Evolutionary conservation across 148 eudicot species (phyloP).

Genomic region (Simmondsia chinensis): DNA sequence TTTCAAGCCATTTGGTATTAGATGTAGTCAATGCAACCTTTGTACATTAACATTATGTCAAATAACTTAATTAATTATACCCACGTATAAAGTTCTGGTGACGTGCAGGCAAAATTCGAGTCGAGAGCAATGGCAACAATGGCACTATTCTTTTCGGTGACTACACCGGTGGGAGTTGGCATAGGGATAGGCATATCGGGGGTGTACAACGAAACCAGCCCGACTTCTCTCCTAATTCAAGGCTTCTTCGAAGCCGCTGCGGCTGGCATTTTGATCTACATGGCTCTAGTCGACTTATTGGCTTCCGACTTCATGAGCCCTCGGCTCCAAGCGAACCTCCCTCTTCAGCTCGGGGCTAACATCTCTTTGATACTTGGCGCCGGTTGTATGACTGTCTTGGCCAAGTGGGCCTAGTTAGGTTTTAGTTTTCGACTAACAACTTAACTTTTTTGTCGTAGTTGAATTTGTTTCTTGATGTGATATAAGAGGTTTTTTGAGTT

Average conservation of each 20-base stretch:
- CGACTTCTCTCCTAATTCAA: slow-evolving; percentile 42
- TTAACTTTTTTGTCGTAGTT: no score
- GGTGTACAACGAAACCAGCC: slow-evolving; percentile 30
- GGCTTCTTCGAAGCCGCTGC: slow-evolving; percentile 55
- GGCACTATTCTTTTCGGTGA: slow-evolving; percentile 53
- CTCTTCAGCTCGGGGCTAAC: slow-evolving; percentile 46
- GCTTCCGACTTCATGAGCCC: slow-evolving; percentile 72
- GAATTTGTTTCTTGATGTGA: no score
- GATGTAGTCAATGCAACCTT: background rate
- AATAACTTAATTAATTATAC: background rate
- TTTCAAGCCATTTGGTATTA: no score
- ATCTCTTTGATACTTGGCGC: slow-evolving; percentile 57
- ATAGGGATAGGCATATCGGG: slow-evolving; percentile 47
- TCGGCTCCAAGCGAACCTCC: slow-evolving; percentile 41
- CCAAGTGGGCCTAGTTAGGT: slow-evolving; percentile 72
- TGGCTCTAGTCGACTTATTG: slow-evolving; percentile 69
- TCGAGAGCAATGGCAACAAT: slow-evolving; percentile 34
- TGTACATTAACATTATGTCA: background rate
- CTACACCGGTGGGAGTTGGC: slow-evolving; percentile 53
- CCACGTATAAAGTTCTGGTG: no score
- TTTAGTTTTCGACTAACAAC: no score
- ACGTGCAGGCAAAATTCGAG: slow-evolving; percentile 54
- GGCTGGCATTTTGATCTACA: slow-evolving; percentile 57
- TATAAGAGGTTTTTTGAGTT: no score
- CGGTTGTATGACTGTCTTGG: slow-evolving; percentile 59